Base-by-base conservation (phyloP, 257 asterid genomes). In the Solanum habrochaites region DNA sequence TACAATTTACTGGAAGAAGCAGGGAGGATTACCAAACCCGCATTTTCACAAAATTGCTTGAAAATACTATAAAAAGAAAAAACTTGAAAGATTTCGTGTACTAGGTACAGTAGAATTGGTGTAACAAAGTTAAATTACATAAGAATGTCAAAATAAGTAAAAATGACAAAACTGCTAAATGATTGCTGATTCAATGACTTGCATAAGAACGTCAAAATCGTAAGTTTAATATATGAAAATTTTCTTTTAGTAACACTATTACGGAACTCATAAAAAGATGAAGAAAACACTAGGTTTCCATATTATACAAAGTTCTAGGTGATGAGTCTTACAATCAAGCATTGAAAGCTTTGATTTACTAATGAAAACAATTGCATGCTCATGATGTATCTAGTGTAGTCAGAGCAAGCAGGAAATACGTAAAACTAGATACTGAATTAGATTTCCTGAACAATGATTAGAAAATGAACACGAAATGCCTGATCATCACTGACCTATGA, bases 1-100 rank as follows among this genome's bases (percentile, higher is more conserved):
- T 97, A 84, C 99, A 97, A 89, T 97, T 97, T 66, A 96, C 99
- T 97, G 94, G 58, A 71, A 85, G 83, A 71, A 32, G 42, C 40
- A 49, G 71, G 69, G 43, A 1, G 29, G 12, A 47, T 49, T 80
- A 49, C 27, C 66, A 80, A 49, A 80, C 67, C 2, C 9, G 18
- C 67, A 47, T 9, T 80, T 45, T 47, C 85, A 49, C 43, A 47
- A 47, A 80, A 9, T 25, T 47, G 67, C 40, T 78, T 43, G 64
- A 78, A 45, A 45, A 27, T 25, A 45, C 31, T 78, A 45, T 78
- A 45, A 78, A 43, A 78, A 45, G 62, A 45, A 25, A 43, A 25
- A 43, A 25, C n/a, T 43, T 43, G 7, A 78, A 78, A 43, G 40
- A 27, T 64, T 14, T 78, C 83, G 5, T 78, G n/a, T 25, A 45